Conservation (phyloP, 225 moss, liverwort and hornwort species). For the Marchantia polymorpha region DNA sequence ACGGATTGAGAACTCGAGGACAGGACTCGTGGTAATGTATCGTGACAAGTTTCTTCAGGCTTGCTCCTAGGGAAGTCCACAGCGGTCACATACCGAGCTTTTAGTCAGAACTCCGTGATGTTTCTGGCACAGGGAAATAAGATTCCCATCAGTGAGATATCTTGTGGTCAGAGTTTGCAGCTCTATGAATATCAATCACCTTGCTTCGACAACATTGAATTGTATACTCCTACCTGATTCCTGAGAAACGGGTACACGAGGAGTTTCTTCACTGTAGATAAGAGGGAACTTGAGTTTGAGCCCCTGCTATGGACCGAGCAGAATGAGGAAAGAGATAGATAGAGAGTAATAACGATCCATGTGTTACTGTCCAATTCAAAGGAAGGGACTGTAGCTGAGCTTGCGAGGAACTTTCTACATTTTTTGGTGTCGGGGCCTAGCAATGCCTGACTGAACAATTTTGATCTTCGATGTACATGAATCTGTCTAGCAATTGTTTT, state of each 20-base stretch:
- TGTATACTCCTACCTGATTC: background rate
- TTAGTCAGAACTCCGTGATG: background rate
- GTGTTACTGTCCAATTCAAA: background rate
- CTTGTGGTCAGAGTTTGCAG: background rate
- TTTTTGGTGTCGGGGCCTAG: background rate
- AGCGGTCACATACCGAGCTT: background rate
- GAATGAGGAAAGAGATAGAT: background rate
- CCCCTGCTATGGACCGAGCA: background rate
- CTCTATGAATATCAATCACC: background rate
- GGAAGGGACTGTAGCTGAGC: background rate
- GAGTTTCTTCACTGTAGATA: background rate
- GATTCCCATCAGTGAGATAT: background rate
- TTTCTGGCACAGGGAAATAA: background rate
- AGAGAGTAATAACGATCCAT: background rate
- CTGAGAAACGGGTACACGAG: background rate
- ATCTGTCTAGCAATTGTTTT: background rate
- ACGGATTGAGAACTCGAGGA: background rate
- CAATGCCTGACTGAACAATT: background rate
- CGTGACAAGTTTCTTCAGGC: background rate
- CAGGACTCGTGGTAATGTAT: background rate
- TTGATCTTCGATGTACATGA: constrained; percentile 2
- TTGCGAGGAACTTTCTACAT: background rate
- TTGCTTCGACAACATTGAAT: background rate
- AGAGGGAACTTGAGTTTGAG: background rate
- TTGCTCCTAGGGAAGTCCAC: background rate